Percentiles rank a stretch among this genome's conserved stretches.
Conservation (phyloP, 2,329 filamentous ascomycete species). For the Rutstroemia sp. region DNA sequence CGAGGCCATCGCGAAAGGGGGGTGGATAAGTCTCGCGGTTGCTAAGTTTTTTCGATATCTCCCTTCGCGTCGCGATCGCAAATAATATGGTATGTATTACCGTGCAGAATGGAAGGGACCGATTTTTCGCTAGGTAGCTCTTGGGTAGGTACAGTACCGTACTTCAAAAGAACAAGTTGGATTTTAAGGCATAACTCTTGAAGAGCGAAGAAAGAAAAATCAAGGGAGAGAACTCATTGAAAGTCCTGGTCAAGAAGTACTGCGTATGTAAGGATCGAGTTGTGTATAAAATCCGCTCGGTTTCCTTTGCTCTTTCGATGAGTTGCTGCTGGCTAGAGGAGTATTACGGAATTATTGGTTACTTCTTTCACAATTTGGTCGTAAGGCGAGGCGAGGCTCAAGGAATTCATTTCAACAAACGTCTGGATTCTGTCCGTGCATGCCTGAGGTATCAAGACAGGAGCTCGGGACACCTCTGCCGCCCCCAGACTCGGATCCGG, state of each 20-base stretch:
- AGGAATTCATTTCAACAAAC: not conserved
- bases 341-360: too few species aligned
- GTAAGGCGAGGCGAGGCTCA: not conserved
- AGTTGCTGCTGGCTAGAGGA: not conserved
- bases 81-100: slow-evolving; percentile 6
- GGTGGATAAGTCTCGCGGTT: slow-evolving; percentile 10
- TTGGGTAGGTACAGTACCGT: not conserved
- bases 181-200: not conserved
- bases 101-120: slow-evolving; percentile 1
- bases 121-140: not conserved
- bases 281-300: not conserved
- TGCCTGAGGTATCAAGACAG: too few species aligned
- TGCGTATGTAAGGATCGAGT: not conserved
- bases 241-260: not conserved
- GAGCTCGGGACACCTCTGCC: too few species aligned
- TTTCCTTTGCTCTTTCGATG: not conserved
- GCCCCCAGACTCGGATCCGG: not conserved
- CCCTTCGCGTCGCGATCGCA: slow-evolving; percentile 18
- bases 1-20: slow-evolving; percentile 25
- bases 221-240: slow-evolving; percentile 1
- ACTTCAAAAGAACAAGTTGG: not conserved
- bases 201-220: slow-evolving; percentile 4
- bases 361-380: not conserved
- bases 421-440: too few species aligned
- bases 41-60: slow-evolving; percentile 7